phyloP scores from a whole-genome alignment of 2,329 filamentous ascomycete species.

The Drechmeria coniospora region DNA sequence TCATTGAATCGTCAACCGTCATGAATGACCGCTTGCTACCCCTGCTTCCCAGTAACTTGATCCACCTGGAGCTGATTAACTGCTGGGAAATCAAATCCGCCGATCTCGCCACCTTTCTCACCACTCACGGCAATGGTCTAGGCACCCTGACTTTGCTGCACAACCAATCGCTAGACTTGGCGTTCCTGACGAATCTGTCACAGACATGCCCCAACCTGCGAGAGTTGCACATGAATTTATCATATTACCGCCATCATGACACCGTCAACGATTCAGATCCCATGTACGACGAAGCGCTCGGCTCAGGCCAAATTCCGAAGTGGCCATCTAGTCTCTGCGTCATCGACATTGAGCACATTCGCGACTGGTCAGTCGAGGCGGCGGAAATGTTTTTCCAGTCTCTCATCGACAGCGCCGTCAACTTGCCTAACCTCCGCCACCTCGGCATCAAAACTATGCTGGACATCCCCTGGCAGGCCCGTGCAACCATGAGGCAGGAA shows the following conservation, averaged over 20 bases:
- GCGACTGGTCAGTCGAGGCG: slow-evolving; percentile 54
- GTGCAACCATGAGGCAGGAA: slow-evolving; percentile 61
- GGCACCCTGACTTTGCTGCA: slow-evolving; percentile 56
- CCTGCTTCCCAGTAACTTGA: slow-evolving; percentile 49
- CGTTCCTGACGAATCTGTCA: slow-evolving; percentile 54
- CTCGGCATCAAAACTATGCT: slow-evolving; percentile 65
- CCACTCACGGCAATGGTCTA: slow-evolving; percentile 51
- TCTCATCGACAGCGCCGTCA: slow-evolving; percentile 53
- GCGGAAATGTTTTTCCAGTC: slow-evolving; percentile 69
- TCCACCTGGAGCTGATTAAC: slow-evolving; percentile 58
- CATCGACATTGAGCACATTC: slow-evolving; percentile 62
- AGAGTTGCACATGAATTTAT: slow-evolving; percentile 60
- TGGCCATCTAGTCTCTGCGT: slow-evolving; percentile 63
- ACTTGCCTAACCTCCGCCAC: slow-evolving; percentile 50
- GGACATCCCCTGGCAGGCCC: slow-evolving; percentile 66
- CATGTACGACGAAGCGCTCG: slow-evolving; percentile 55
- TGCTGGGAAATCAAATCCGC: slow-evolving; percentile 61
- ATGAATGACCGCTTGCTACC: slow-evolving; percentile 54
- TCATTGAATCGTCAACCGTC: slow-evolving; percentile 60
- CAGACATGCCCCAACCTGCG: slow-evolving; percentile 54
- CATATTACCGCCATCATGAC: slow-evolving; percentile 57
- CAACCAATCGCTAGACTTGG: slow-evolving; percentile 63
- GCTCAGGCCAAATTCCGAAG: slow-evolving; percentile 47
- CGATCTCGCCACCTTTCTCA: slow-evolving; percentile 49
- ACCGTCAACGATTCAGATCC: slow-evolving; percentile 59